These are phyloP conservation scores for Rosa rugosa DNA, from an alignment of 306 rosid genomes.

Conservation along the genomic window DNA sequence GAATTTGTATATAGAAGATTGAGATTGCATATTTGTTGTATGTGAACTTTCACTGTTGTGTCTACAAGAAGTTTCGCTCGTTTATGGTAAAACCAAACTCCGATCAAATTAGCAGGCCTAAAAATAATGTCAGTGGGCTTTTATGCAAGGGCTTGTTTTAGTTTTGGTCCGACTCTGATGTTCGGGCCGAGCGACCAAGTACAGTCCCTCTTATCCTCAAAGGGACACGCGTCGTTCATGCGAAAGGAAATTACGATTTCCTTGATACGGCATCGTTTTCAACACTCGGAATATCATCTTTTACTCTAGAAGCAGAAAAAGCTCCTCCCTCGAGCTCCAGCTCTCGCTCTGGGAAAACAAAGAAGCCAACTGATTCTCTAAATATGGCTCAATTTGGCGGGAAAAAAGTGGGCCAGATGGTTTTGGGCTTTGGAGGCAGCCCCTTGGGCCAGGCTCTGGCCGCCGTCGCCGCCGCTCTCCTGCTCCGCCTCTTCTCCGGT, in stretches of 20 bases:
- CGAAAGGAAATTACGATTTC: background rate
- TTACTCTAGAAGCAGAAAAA: background rate
- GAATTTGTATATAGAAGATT: too few relatives aligned
- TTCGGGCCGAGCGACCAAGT: too few relatives aligned
- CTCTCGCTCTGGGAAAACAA: too few relatives aligned
- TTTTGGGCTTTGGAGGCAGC: slow-evolving; percentile 56
- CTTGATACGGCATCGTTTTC: slow-evolving; percentile 7
- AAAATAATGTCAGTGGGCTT: too few relatives aligned
- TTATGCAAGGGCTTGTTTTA: too few relatives aligned
- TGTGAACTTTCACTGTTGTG: too few relatives aligned
- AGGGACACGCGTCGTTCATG: slow-evolving; percentile 56
- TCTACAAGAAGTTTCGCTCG: background rate
- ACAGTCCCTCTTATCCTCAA: slow-evolving; percentile 44
- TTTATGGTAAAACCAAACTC: background rate
- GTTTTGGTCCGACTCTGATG: too few relatives aligned
- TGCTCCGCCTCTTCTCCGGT: slow-evolving; percentile 69
- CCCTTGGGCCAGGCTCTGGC: slow-evolving; percentile 68
- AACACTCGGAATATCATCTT: background rate
- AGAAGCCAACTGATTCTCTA: background rate
- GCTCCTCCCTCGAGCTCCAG: background rate
- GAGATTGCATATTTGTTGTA: too few relatives aligned
- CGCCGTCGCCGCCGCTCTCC: slow-evolving; percentile 64
- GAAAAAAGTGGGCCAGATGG: slow-evolving; percentile 53
- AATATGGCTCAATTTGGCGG: slow-evolving; percentile 62
- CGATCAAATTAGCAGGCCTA: too few relatives aligned